Percentiles rank a stretch among this genome's conserved stretches.
Conservation (phyloP, 768 basidiomycete genomes). For the Tulasnella sp. region DNA sequence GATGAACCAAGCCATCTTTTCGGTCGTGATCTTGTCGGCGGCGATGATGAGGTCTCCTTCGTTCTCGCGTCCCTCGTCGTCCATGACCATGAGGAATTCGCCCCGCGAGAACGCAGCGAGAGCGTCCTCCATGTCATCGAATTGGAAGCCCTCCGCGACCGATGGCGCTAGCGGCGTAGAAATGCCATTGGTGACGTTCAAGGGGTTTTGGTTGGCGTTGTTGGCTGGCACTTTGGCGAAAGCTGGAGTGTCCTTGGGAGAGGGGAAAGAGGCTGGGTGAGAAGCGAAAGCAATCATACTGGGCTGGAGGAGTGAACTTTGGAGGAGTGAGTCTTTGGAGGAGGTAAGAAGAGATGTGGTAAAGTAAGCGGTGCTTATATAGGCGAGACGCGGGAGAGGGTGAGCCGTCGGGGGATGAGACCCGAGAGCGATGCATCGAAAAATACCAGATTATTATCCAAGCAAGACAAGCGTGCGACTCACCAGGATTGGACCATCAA, state of each 20-base stretch:
- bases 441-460: neutral
- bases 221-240: neutral
- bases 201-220: neutral
- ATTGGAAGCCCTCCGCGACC: conserved; percentile 38
- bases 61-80: conserved; percentile 93
- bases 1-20: conserved; percentile 99
- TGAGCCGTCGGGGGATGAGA: neutral
- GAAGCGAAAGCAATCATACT: conserved; percentile 8
- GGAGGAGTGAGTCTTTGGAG: neutral
- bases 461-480: conserved; percentile 9
- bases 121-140: conserved; percentile 79
- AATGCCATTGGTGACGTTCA: neutral
- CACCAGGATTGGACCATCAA: neutral
- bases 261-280: conserved; percentile 19
- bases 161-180: neutral
- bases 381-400: neutral
- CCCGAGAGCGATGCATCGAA: conserved; percentile 7
- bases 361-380: neutral
- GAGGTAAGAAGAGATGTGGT: neutral
- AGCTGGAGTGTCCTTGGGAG: conserved; percentile 13
- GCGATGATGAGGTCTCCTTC: conserved; percentile 95
- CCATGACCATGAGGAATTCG: conserved; percentile 95
- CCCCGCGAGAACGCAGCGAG: conserved; percentile 69
- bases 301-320: neutral
- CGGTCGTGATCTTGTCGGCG: conserved; percentile 75